Conservation (phyloP, 2,329 filamentous ascomycete species). For the Fusarium globosum region DNA sequence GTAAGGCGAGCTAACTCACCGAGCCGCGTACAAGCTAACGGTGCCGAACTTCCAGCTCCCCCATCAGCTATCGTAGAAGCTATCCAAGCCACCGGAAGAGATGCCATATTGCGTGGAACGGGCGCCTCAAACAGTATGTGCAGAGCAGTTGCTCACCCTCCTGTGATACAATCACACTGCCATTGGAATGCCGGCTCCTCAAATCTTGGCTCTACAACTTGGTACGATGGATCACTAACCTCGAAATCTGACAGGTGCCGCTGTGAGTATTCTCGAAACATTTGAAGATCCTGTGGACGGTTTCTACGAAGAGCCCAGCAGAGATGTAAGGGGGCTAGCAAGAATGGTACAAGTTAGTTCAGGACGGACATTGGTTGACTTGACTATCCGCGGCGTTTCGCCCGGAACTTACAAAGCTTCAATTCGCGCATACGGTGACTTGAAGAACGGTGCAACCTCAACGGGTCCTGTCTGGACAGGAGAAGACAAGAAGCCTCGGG, state of each 20-base stretch:
- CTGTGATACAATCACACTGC: background rate
- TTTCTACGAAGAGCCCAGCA: constrained; percentile 52
- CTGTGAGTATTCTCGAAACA: constrained; percentile 96
- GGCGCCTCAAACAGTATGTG: constrained; percentile 84
- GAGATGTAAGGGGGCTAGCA: constrained; percentile 83
- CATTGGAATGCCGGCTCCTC: background rate
- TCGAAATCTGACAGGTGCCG: constrained; percentile 66
- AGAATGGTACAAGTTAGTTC: constrained; percentile 93
- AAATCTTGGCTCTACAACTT: background rate
- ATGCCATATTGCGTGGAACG: constrained; percentile 92
- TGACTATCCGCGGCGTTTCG: constrained; percentile 84
- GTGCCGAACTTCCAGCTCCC: constrained; percentile 64
- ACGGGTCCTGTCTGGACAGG: constrained; percentile 85
- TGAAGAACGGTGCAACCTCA: constrained; percentile 83
- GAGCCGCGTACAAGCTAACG: constrained; percentile 20
- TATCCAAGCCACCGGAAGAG: constrained; percentile 89
- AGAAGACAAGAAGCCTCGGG: constrained; percentile 58
- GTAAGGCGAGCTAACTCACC: constrained; percentile 54
- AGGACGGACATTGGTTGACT: constrained; percentile 83
- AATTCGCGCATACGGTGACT: constrained; percentile 86
- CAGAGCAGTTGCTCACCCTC: constrained; percentile 14
- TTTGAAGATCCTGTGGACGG: constrained; percentile 68
- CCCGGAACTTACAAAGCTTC: constrained; percentile 86
- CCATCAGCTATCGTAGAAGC: constrained; percentile 90
- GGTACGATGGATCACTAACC: constrained; percentile 11